Evolutionary conservation across 169 alveolate genomes (phyloP).

Genomic region (Eimeria maxima): DNA sequence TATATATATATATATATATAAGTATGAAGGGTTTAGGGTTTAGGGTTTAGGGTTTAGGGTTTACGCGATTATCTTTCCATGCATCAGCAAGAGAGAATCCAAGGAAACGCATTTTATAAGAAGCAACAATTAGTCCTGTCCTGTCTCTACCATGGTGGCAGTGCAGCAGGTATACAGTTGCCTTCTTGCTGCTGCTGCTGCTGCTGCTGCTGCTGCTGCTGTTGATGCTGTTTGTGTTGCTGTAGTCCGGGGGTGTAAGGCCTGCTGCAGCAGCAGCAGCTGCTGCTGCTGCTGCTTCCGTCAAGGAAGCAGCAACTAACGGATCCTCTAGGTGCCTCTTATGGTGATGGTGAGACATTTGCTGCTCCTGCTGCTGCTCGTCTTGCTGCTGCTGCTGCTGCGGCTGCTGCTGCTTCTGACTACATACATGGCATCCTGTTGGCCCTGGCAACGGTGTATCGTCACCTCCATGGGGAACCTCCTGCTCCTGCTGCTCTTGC

Average conservation of each 20-base stretch:
- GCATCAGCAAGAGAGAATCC: slow-evolving; percentile 56
- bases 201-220: slow-evolving; percentile 15
- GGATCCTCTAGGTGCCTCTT: background rate
- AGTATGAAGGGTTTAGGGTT: too few relatives aligned
- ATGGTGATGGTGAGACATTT: background rate
- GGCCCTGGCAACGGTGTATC: too few relatives aligned
- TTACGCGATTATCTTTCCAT: background rate
- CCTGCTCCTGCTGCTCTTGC: too few relatives aligned
- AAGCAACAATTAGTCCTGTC: slow-evolving; percentile 36
- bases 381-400: slow-evolving; percentile 4
- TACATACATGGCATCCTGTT: too few relatives aligned
- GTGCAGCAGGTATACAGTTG: background rate
- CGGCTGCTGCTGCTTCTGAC: too few relatives aligned
- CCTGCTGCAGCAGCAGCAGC: too few relatives aligned
- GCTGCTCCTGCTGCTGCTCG: too few relatives aligned
- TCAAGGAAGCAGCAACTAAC: background rate
- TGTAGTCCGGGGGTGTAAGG: background rate
- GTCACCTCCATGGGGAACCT: too few relatives aligned
- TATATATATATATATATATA: too few relatives aligned
- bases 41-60: too few relatives aligned
- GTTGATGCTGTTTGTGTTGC: background rate
- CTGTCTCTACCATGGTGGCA: slow-evolving; percentile 70
- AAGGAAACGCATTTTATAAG: slow-evolving; percentile 58
- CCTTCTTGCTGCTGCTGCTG: slow-evolving; percentile 11
- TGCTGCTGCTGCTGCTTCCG: background rate